phyloP scores from a whole-genome alignment of 2,329 filamentous ascomycete genomes.

The Fusarium annulatum region DNA sequence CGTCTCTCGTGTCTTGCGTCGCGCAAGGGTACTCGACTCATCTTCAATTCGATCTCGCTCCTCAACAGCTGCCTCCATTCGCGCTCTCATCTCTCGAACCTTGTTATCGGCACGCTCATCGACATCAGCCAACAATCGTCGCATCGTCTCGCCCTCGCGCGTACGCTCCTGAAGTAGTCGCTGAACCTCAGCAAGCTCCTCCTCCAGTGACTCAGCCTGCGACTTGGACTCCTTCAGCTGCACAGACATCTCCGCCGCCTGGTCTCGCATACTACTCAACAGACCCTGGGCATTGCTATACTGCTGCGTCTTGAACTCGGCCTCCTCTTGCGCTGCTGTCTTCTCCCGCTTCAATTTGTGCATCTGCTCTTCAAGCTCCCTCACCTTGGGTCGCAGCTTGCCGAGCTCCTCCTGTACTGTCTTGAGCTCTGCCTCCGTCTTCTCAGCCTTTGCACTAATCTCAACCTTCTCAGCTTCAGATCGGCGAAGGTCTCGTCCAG shows the following conservation, averaged over 20 bases:
- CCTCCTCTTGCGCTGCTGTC: constrained; percentile 77
- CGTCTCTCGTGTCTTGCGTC: constrained; percentile 81
- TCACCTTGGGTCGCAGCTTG: constrained; percentile 70
- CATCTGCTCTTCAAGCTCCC: constrained; percentile 79
- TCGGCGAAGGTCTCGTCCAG: constrained; percentile 80
- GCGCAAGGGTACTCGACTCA: constrained; percentile 81
- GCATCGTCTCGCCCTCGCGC: constrained; percentile 94
- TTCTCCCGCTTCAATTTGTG: constrained; percentile 76
- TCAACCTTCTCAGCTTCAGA: constrained; percentile 85
- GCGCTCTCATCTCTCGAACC: constrained; percentile 87
- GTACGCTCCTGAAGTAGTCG: constrained; percentile 87
- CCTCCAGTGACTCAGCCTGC: constrained; percentile 86
- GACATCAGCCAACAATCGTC: constrained; percentile 85
- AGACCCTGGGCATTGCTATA: constrained; percentile 86
- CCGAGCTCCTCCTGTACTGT: constrained; percentile 78
- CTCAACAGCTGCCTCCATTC: constrained; percentile 90
- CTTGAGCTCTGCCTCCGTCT: constrained; percentile 74
- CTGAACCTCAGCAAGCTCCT: constrained; percentile 90
- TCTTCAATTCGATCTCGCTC: constrained; percentile 94
- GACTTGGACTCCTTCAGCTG: constrained; percentile 91
- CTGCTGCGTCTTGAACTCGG: constrained; percentile 85
- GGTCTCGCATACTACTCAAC: constrained; percentile 92
- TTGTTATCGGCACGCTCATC: constrained; percentile 84
- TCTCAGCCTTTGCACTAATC: constrained; percentile 77
- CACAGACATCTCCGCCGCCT: constrained; percentile 85